Conservation (phyloP, 768 basidiomycete genomes). For the Obba rivulosa region DNA sequence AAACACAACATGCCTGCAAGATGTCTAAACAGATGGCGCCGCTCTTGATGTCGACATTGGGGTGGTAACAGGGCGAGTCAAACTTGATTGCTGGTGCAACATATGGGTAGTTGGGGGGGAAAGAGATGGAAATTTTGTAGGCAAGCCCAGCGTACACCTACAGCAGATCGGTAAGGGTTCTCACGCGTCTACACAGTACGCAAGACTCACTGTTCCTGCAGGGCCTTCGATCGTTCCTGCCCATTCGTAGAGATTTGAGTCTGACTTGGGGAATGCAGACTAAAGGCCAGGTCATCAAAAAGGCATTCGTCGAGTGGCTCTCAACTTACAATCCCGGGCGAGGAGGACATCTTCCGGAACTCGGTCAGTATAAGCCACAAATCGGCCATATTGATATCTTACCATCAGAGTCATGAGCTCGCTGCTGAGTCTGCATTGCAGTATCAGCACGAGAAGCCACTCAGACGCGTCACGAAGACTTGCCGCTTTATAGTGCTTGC, state of each 20-base stretch:
- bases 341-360: constrained; percentile 62
- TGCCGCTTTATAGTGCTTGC: constrained; percentile 86
- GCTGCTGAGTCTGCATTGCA: constrained; percentile 55
- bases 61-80: constrained; percentile 86
- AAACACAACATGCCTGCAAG: constrained; percentile 52
- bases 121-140: constrained; percentile 80
- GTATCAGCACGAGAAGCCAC: constrained; percentile 1
- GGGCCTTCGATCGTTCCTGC: constrained; percentile 84
- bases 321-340: constrained; percentile 74
- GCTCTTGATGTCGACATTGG: constrained; percentile 77
- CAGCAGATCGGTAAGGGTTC: constrained; percentile 1
- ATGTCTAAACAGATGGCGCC: constrained; percentile 87
- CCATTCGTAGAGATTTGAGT: constrained; percentile 88
- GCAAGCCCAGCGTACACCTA: constrained; percentile 75
- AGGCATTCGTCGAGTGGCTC: background rate
- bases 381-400: constrained; percentile 18
- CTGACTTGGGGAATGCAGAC: constrained; percentile 88
- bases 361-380: background rate
- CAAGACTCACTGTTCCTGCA: constrained; percentile 59
- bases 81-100: constrained; percentile 82
- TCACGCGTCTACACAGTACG: constrained; percentile 2
- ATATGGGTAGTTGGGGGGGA: constrained; percentile 87
- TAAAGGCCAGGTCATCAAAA: constrained; percentile 21
- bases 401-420: constrained; percentile 92
- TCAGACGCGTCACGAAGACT: constrained; percentile 10